Percentiles rank a stretch among this genome's conserved stretches.
Evolutionary conservation across 441 rosid species (phyloP).

Genomic region (Breynia disticha): DNA sequence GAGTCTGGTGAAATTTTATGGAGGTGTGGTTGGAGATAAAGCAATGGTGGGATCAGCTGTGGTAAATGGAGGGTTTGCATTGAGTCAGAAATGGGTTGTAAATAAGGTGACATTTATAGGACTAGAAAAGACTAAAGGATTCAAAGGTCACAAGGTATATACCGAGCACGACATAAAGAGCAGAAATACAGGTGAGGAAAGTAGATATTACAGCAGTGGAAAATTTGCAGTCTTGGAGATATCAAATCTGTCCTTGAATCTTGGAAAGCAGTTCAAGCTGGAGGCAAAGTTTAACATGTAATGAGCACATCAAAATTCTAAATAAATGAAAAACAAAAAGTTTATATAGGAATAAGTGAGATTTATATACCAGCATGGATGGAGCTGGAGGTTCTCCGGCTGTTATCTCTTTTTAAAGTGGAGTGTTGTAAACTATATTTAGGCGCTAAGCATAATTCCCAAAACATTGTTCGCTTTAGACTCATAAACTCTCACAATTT

Average conservation of each 20-base stretch:
- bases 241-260: neutral
- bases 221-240: slow-evolving; percentile 10
- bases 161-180: neutral
- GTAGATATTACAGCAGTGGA: slow-evolving; percentile 1
- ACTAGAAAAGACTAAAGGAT: slow-evolving; percentile 17
- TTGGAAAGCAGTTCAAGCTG: slow-evolving; percentile 13
- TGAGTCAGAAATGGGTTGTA: slow-evolving; percentile 38
- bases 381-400: no score
- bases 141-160: slow-evolving; percentile 11
- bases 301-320: neutral
- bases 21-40: slow-evolving; percentile 15
- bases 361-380: no score
- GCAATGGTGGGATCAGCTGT: slow-evolving; percentile 35
- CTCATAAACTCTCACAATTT: no score
- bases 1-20: slow-evolving; percentile 40
- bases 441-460: no score
- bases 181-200: neutral
- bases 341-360: neutral
- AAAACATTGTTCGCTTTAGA: no score
- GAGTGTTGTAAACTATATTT: no score
- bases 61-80: slow-evolving; percentile 42
- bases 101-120: slow-evolving; percentile 50
- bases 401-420: no score
- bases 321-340: no score
- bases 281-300: neutral